Evolutionary conservation across 495 filamentous ascomycete species (phyloP), one percentile per base, ranked within the genome.

Genomic region (Geopyxis carbonaria): DNA sequence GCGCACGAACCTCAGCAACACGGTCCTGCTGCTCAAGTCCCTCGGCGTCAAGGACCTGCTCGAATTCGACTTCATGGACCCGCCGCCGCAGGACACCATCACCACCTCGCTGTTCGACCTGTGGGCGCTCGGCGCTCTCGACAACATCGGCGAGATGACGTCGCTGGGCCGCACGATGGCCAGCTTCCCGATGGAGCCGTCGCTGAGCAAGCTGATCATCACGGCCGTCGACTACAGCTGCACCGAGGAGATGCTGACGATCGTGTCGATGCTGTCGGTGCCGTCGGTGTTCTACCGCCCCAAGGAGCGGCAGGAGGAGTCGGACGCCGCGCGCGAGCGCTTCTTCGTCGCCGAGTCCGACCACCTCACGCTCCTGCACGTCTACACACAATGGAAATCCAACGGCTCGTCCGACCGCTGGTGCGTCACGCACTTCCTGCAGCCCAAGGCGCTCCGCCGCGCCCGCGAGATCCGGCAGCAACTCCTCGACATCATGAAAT

Each of bases 1-100:
- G 57, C 73, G 91, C 29, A 95, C 91, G 2, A 95, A 93, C 51
- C 68, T 99, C 10, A 75, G 79, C 50, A 95, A 95, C 48, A 99
- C 86, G 0, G 86, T 95, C 2, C 65, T 99, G 9, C 68, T 99
- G 7, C 65, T 99, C 34, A 99, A 99, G 55, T 93, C 84, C 1
- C 65, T 99, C 5, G 87, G 87, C 2, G 89, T 99, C 20, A 85
- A 79, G 53, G 85, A 99, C 48, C 66, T 99, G 13, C 64, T 99
- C 2, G 91, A 99, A 50, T 99, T 99, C 50, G 85, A 95, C 55
- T 99, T 99, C 50, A 93, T 99, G 85, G 91, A 99, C 47, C 89
- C 91, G 0, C 91, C 91, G 5, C 89, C 91, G 0, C 91, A 99
- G 59, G 91, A 99, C 45, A 93, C 85, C 4, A 99, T 99, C 50